Evolutionary conservation across 768 basidiomycete species (phyloP), one percentile per base, ranked within the genome.

Genomic region (Agaricus sinodeliciosus): DNA sequence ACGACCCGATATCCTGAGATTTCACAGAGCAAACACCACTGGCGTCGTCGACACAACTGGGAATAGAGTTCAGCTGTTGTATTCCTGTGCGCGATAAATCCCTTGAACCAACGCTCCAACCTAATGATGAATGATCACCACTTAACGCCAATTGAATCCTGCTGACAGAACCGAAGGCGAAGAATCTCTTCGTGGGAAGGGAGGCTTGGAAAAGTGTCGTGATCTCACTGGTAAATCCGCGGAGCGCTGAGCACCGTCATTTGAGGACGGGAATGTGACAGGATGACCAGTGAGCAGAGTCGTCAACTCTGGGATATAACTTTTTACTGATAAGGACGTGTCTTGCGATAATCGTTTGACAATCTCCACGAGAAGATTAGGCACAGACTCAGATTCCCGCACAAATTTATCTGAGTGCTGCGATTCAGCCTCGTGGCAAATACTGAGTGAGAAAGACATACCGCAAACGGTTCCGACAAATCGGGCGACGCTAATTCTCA

Each of bases 401-500:
- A 62, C 51, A 43, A 67, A 59, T 49, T 58, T 63, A 19, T 64
- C 72, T 75, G 58, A 19, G 16, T 15, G n/a, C 8, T 5, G 22
- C 31, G n/a, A 37, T 55, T 55, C 49, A 49, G 41, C 46, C 53
- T 49, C 55, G 46, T 26, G 43, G 52, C 40, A 51, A 13, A 16
- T 19, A 11, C 50, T 43, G 34, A 12, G 18, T 49, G 55, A 48
- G 27, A 16, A 39, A 51, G 28, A 71, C 81, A 63, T 67, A 87
- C 87, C 76, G 58, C 69, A 73, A 26, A 83, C 64, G 44, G 67
- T 60, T 45, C 80, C 80, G 39, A 84, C 67, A 43, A 91, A 76
- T 45, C 92, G 79, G n/a, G 94, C 85, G 2, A 92, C 76, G 6
- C 83, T 87, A 52, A 96, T 91, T 43, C 92, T 79, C 31, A 96